Percentiles rank a stretch among this genome's conserved stretches.
Evolutionary conservation across 495 filamentous ascomycete genomes (phyloP).

Genomic region (Trypethelium eluteriae): DNA sequence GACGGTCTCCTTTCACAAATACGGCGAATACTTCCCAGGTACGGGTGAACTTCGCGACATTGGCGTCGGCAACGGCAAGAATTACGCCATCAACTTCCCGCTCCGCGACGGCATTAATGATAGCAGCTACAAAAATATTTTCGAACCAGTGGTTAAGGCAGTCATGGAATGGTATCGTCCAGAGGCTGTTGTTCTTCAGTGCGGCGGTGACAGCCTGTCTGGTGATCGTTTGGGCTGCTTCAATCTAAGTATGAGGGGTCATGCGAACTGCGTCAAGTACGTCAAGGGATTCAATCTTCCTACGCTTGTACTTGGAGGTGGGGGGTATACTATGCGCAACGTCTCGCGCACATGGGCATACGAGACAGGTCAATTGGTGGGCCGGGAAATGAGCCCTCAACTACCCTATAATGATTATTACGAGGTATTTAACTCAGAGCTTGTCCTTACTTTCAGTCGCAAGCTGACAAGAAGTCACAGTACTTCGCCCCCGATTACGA

Average conservation of each 20-base stretch:
- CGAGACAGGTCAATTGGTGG: slow-evolving; percentile 87
- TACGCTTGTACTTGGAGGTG: slow-evolving; percentile 85
- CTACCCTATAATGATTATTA: slow-evolving; percentile 99
- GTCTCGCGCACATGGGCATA: slow-evolving; percentile 96
- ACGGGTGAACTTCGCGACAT: slow-evolving; percentile 94
- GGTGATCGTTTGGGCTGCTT: slow-evolving; percentile 95
- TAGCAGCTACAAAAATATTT: slow-evolving; percentile 82
- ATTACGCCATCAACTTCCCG: slow-evolving; percentile 95
- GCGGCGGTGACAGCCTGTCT: slow-evolving; percentile 88
- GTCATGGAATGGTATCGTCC: slow-evolving; percentile 97
- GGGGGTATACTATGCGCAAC: slow-evolving; percentile 98
- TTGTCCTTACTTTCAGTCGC: no score
- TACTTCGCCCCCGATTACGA: slow-evolving; percentile 97
- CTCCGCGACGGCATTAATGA: slow-evolving; percentile 96
- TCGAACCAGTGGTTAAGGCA: slow-evolving; percentile 84
- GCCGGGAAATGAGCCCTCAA: slow-evolving; percentile 64
- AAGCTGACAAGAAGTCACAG: slow-evolving; percentile 38
- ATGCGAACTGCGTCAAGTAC: slow-evolving; percentile 94
- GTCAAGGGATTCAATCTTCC: slow-evolving; percentile 90
- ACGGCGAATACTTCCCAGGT: slow-evolving; percentile 97
- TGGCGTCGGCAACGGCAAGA: slow-evolving; percentile 83
- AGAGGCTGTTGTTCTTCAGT: slow-evolving; percentile 92
- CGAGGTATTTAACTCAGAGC: slow-evolving; percentile 52
- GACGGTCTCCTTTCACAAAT: slow-evolving; percentile 98
- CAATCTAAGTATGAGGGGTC: slow-evolving; percentile 94